Conservation (phyloP, 202 grass and related monocot genomes). For the Digitaria exilis region DNA sequence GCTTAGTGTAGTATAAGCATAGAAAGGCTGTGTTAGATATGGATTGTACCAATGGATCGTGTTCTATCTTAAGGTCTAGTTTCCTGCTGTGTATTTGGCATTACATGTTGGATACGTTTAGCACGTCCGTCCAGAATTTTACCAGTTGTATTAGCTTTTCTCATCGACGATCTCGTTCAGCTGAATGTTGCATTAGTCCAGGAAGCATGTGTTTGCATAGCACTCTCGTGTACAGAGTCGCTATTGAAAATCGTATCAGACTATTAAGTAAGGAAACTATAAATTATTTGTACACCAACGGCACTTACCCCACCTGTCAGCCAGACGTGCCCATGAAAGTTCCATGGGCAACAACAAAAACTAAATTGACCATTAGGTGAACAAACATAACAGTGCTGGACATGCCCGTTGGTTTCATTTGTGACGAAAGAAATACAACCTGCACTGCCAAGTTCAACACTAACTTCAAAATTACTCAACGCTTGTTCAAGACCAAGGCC, state of each 20-base stretch:
- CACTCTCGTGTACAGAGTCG: background rate
- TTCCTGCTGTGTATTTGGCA: background rate
- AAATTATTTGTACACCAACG: background rate
- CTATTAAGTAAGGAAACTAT: background rate
- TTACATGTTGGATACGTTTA: background rate
- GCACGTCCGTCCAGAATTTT: background rate
- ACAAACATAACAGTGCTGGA: background rate
- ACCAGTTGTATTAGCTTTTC: background rate
- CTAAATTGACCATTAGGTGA: conserved; percentile 11
- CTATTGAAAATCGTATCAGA: background rate
- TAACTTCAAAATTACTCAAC: background rate
- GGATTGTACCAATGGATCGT: background rate
- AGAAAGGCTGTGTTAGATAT: background rate
- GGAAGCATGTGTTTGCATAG: no score
- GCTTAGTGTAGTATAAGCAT: conserved; percentile 17
- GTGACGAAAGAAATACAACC: background rate
- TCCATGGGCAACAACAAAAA: background rate
- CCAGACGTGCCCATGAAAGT: background rate
- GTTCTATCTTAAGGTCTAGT: background rate
- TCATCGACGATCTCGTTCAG: background rate
- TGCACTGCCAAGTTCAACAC: background rate
- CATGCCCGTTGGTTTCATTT: background rate
- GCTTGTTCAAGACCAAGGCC: background rate
- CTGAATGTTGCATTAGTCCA: background rate
- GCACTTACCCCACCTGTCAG: background rate